Evolutionary conservation across 2,329 filamentous ascomycete species (phyloP).

Genomic region (Fusarium sambucinum): DNA sequence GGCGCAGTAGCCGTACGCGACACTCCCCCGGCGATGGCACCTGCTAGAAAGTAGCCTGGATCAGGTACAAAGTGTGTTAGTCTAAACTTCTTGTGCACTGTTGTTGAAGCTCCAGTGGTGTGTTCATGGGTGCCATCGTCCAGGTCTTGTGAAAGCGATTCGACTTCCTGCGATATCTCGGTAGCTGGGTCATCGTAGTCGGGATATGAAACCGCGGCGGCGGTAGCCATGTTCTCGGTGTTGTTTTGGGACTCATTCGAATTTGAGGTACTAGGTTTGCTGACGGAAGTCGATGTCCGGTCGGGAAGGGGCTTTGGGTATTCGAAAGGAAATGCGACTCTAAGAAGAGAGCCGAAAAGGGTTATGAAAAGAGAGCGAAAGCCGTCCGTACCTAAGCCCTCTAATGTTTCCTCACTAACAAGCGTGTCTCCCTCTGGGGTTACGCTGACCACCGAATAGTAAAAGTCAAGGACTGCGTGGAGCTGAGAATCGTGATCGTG

Average conservation of each 20-base stretch:
- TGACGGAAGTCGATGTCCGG: conserved; percentile 35
- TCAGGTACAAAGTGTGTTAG: conserved; percentile 80
- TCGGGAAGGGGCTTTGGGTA: conserved; percentile 49
- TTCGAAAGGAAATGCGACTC: conserved; percentile 68
- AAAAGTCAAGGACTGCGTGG: conserved; percentile 88
- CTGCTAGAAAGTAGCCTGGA: conserved; percentile 98
- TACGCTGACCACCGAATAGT: conserved; percentile 87
- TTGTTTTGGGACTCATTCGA: conserved; percentile 33
- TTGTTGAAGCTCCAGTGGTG: conserved; percentile 52
- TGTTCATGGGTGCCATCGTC: conserved; percentile 55
- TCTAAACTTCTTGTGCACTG: conserved; percentile 60
- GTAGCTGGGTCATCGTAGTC: conserved; percentile 43
- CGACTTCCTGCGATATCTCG: conserved; percentile 42
- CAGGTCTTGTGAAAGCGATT: conserved; percentile 43
- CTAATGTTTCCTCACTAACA: conserved; percentile 88
- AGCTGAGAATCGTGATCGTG: conserved; percentile 75
- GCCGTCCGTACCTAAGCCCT: conserved; percentile 90
- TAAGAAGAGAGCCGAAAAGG: conserved; percentile 81
- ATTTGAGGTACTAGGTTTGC: conserved; percentile 11
- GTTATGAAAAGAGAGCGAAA: conserved; percentile 70
- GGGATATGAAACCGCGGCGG: conserved; percentile 34
- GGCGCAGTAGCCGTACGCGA: conserved; percentile 96
- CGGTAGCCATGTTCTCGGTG: conserved; percentile 39
- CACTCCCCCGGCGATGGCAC: conserved; percentile 92
- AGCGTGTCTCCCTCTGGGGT: conserved; percentile 94